Evolutionary conservation across 2,329 filamentous ascomycete genomes (phyloP), one percentile per base, ranked within the genome.

Genomic region (Samsoniella hepiali): DNA sequence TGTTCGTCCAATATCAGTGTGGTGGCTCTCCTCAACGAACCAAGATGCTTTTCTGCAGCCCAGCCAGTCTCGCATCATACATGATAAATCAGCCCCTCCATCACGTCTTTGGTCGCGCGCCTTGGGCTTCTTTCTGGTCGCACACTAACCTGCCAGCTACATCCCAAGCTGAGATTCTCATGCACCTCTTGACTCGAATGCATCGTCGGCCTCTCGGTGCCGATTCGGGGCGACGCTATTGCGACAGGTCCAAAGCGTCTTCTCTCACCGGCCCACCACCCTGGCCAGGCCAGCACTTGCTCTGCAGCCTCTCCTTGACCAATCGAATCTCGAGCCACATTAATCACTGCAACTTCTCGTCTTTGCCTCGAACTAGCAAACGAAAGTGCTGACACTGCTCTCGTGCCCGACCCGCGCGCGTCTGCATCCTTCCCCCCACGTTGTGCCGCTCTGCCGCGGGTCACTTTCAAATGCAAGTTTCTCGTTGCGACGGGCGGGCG

Each of bases 1-100:
- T 44, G 58, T 61, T 61, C 58, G 58, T 61, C 58, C 49, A 53
- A 61, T 61, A 54, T 61, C 58, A 44, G 29, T 45, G 9, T 57
- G 34, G 50, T 17, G 15, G 17, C 15, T 42, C 15, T 44, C 9
- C 47, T 31, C n/a, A 34, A 44, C 32, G 42, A 53, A 10, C 27
- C 17, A 9, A 47, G 55, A 15, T 17, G 22, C 9, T 22, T n/a
- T n/a, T 32, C 10, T 40, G 34, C 31, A 58, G 22, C 1, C 22
- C 22, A 22, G 22, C 22, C 22, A 22, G 22, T 22, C 22, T 22
- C 22, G 22, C 22, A 22, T 22, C 22, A 22, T 22, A 22, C 22
- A 22, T 22, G 22, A 22, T 22, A 22, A 22, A 22, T 22, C 22
- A 22, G 22, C 22, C 22, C 22, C 22, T 22, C 22, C 22, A 22